A percentile compares a stretch with the other conserved stretches of the same genome.
Evolutionary conservation across 83 land plant species (phyloP).

Genomic region (Larix sibirica): DNA sequence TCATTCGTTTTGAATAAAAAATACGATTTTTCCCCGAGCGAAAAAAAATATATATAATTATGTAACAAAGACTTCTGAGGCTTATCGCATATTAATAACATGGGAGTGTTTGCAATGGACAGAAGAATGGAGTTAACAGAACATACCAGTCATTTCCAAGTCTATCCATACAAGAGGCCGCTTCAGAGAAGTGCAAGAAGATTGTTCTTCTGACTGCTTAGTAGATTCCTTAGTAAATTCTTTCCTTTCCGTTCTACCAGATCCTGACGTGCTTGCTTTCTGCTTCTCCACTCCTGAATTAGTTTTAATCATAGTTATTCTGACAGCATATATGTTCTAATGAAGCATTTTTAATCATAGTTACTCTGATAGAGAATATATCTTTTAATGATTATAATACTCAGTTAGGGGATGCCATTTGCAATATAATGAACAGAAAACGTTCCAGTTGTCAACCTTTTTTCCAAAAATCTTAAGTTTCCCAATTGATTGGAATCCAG

Average conservation of each 20-base stretch:
- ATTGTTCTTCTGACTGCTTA: not conserved
- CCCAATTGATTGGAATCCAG: not conserved
- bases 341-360: not conserved
- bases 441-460: not conserved
- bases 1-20: too few relatives aligned
- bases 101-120: not conserved
- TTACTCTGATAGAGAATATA: not conserved
- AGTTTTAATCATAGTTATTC: not conserved
- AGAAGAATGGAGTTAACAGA: not conserved
- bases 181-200: slow-evolving; percentile 14
- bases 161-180: slow-evolving; percentile 94
- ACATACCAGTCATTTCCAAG: slow-evolving; percentile 88
- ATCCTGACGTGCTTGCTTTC: not conserved
- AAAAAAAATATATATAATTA: not conserved
- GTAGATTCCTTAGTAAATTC: not conserved
- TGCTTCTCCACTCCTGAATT: not conserved
- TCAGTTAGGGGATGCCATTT: not conserved
- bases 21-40: too few relatives aligned
- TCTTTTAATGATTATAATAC: not conserved
- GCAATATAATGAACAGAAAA: not conserved
- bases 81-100: not conserved
- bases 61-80: not conserved
- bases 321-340: not conserved
- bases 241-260: not conserved
- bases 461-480: not conserved